Percentiles rank a stretch among this genome's conserved stretches.
Evolutionary conservation across 2,329 filamentous ascomycete genomes (phyloP).

Genomic region (Diaporthe vexans): DNA sequence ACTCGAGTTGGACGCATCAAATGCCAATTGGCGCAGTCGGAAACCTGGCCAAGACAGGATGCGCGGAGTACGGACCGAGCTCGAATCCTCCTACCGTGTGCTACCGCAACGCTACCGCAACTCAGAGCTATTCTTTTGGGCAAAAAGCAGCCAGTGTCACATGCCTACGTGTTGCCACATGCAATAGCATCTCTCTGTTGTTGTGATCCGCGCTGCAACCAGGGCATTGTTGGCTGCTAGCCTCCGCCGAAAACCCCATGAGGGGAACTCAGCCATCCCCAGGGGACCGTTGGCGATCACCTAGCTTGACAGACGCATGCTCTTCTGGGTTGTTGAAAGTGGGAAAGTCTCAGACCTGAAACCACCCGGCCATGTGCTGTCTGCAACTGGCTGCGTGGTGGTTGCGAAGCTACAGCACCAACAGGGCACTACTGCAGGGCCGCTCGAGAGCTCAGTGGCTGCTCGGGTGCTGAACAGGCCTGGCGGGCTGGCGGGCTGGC

Average conservation of each 20-base stretch:
- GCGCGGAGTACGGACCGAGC: conserved; percentile 28
- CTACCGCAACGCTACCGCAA: background rate
- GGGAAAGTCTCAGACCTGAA: conserved; percentile 34
- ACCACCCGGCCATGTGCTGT: conserved; percentile 35
- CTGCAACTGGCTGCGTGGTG: conserved; percentile 32
- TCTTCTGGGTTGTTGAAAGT: conserved; percentile 19
- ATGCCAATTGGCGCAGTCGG: conserved; percentile 21
- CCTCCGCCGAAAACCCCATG: conserved; percentile 1
- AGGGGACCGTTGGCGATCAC: conserved; percentile 4
- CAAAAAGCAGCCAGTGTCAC: conserved; percentile 21
- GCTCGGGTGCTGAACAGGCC: conserved; percentile 17
- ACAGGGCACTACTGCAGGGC: conserved; percentile 41
- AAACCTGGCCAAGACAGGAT: conserved; percentile 26
- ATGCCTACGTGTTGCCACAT: background rate
- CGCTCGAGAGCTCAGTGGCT: conserved; percentile 32
- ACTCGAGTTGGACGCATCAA: background rate
- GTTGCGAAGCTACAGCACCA: conserved; percentile 31
- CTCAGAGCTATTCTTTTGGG: background rate
- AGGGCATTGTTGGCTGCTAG: background rate
- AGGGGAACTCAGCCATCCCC: background rate
- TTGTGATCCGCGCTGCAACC: conserved; percentile 15
- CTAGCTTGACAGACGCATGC: conserved; percentile 18
- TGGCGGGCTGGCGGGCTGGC: background rate
- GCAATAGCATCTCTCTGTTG: conserved; percentile 13
- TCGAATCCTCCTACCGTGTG: conserved; percentile 22